Conservation (phyloP, 306 rosid genomes). For the Inga oerstediana region DNA sequence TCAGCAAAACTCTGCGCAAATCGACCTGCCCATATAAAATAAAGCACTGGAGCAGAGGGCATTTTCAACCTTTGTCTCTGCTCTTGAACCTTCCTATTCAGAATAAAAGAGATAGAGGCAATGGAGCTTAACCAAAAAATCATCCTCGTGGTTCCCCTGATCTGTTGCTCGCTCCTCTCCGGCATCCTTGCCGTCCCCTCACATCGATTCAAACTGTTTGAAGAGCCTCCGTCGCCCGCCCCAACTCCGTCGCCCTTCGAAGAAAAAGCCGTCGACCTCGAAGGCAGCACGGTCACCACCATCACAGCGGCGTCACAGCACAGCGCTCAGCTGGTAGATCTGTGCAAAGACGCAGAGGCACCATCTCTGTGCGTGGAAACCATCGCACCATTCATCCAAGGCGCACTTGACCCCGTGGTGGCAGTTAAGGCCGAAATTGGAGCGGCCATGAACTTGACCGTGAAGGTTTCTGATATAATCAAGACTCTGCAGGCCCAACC, state of each 20-base stretch:
- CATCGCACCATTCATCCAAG: not conserved
- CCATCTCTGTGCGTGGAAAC: not conserved
- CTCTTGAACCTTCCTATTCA: not conserved
- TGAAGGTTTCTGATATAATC: not conserved
- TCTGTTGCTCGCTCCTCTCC: not conserved
- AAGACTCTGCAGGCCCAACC: not conserved
- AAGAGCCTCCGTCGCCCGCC: not conserved
- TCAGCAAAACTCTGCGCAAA: not conserved
- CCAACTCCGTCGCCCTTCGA: not conserved
- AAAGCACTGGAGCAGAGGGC: not conserved
- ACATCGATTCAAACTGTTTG: not conserved
- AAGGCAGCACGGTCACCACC: too few species aligned
- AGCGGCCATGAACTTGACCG: not conserved
- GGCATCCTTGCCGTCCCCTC: not conserved
- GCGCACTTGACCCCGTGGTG: not conserved
- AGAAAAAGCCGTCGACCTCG: not conserved
- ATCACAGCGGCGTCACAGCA: not conserved
- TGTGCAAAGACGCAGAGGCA: not conserved
- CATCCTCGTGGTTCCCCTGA: not conserved
- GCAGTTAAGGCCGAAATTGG: not conserved
- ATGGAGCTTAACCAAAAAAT: not conserved
- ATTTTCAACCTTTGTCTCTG: constrained; percentile 14
- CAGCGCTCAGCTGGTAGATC: not conserved
- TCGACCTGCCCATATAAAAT: not conserved
- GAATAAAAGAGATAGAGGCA: constrained; percentile 17